A percentile compares a stretch with the other conserved stretches of the same genome.
Conservation (phyloP, 371 early-diverging fungal species). For the Gilbertella persicaria region DNA sequence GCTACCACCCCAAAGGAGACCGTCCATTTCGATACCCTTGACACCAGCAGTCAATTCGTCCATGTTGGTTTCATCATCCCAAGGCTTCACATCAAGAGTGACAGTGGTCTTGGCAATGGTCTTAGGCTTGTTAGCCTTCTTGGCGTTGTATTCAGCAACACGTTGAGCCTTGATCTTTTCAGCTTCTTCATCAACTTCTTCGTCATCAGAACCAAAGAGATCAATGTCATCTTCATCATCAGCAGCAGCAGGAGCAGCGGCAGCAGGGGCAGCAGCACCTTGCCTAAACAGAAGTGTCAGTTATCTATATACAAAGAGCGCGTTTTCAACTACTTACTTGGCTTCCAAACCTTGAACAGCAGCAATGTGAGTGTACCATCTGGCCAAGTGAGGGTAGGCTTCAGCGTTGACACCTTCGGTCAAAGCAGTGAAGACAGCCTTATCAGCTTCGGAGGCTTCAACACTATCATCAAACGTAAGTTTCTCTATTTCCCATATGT, state of each 20-base stretch:
- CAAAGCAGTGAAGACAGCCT: slow-evolving; percentile 82
- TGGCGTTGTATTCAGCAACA: slow-evolving; percentile 90
- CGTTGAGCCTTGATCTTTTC: slow-evolving; percentile 87
- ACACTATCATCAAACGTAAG: slow-evolving; percentile 45
- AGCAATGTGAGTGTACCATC: slow-evolving; percentile 95
- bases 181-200: slow-evolving; percentile 90
- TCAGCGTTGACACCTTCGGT: slow-evolving; percentile 76
- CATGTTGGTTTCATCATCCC: slow-evolving; percentile 96
- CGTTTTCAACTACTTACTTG: slow-evolving; percentile 40
- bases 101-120: slow-evolving; percentile 91
- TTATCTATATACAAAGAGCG: not conserved
- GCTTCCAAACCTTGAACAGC: slow-evolving; percentile 59
- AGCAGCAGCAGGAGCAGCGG: slow-evolving; percentile 62
- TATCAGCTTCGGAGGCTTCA: slow-evolving; percentile 82
- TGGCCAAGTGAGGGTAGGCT: slow-evolving; percentile 86
- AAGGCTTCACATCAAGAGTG: slow-evolving; percentile 94
- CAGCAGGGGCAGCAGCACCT: slow-evolving; percentile 47
- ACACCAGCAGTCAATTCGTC: slow-evolving; percentile 75
- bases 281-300: too few species aligned
- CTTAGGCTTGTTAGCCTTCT: slow-evolving; percentile 94
- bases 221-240: slow-evolving; percentile 95
- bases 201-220: slow-evolving; percentile 93
- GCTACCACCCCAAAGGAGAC: slow-evolving; percentile 88
- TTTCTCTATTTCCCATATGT: slow-evolving; percentile 18
- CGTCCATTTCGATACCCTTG: slow-evolving; percentile 80